phyloP scores from a whole-genome alignment of 345 rosid species.

The Punica granatum region DNA sequence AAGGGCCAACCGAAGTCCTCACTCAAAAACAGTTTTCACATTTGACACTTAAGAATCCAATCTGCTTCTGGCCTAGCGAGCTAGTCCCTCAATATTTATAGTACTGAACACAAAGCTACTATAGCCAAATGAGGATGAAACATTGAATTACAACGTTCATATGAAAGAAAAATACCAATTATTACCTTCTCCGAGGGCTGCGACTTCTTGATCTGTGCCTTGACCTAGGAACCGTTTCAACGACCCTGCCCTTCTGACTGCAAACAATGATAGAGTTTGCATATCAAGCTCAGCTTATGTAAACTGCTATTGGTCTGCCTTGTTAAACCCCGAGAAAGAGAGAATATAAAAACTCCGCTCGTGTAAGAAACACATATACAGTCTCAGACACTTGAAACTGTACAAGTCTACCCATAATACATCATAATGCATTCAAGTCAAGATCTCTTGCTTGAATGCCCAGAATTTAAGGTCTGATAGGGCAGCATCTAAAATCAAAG shows the following conservation, averaged over 20 bases:
- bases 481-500: not conserved
- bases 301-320: too few species aligned
- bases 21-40: not conserved
- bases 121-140: too few species aligned
- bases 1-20: not conserved
- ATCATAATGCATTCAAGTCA: not conserved
- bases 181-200: conserved; percentile 35
- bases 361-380: not conserved
- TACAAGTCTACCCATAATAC: not conserved
- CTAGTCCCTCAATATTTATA: not conserved
- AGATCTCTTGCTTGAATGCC: not conserved
- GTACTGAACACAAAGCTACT: not conserved
- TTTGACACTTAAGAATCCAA: not conserved
- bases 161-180: not conserved
- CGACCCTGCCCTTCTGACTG: conserved; percentile 36
- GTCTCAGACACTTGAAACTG: not conserved
- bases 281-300: not conserved
- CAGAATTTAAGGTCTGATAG: not conserved
- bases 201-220: conserved; percentile 31
- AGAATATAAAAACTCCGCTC: not conserved
- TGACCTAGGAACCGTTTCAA: conserved; percentile 27
- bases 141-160: not conserved
- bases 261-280: not conserved
- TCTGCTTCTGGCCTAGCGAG: not conserved
- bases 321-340: too few species aligned